Base-by-base conservation (phyloP, 495 filamentous ascomycete species). In the Trichoderma orchidacearum region DNA sequence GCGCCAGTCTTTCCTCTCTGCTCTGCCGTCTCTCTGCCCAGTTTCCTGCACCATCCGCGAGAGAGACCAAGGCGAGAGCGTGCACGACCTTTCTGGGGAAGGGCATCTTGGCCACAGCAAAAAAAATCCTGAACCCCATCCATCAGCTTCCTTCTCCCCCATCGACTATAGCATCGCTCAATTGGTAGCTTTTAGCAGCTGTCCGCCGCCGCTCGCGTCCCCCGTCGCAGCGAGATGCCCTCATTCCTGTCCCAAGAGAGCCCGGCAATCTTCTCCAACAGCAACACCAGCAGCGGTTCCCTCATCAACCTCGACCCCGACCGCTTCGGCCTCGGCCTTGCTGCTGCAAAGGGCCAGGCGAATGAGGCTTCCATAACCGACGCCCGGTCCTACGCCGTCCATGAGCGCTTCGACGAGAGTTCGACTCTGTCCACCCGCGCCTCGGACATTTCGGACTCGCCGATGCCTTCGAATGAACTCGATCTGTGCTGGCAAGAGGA, bases 231-330 rank as follows among this genome's bases (percentile, higher is more conserved):
- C 32, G 57, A 69, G 63, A 80, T 80, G 77, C 77, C 77, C 65
- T 75, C 72, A 51, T 72, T 75, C 63, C 32, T 78, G 62, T 66
- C 72, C 59, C 70, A 72, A 61, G 68, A 76, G 59, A 65, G 65
- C 56, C 67, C 64, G 34, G 65, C 66, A 41, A 65, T 70, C 55
- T 70, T 69, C 54, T 21, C 36, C 31, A 76, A 79, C 31, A 69
- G 80, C 60, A 79, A 75, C 27, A 60, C 58, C 55, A 66, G 66
- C 58, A 56, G n/a, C n/a, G 41, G 41, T 23, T 48, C 41, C 41
- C 8, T 73, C 54, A 64, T 70, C 35, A 62, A 59, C 30, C 66
- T 71, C 30, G 56, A 52, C 30, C 18, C 13, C 29, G 11, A 38
- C 54, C 32, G n/a, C 1, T 30, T 30, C 54, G 35, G 67, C 45